A percentile compares a stretch with the other conserved stretches of the same genome.
These are phyloP conservation scores for Penicillium samsonianum DNA, from an alignment of 495 filamentous ascomycete species.

Conservation along the genomic window DNA sequence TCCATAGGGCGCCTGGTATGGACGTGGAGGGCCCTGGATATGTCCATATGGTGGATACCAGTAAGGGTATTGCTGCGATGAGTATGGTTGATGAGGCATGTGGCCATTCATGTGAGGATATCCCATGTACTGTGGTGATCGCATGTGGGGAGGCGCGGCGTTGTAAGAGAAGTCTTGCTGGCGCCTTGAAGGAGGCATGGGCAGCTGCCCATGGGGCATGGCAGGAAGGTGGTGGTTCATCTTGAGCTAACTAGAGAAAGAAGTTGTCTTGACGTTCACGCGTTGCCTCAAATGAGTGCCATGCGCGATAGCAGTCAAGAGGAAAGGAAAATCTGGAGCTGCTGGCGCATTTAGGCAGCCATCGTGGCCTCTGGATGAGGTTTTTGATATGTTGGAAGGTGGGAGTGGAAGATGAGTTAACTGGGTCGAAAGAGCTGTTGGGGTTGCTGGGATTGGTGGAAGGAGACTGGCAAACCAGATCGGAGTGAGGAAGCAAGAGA, in stretches of 20 bases:
- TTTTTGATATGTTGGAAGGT: conserved; percentile 4
- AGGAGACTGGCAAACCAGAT: conserved; percentile 7
- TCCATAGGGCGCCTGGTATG: conserved; percentile 44
- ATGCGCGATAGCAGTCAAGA: conserved; percentile 37
- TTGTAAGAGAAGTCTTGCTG: conserved; percentile 53
- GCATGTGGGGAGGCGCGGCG: conserved; percentile 47
- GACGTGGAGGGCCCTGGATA: conserved; percentile 46
- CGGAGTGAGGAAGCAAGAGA: not conserved
- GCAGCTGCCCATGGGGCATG: conserved; percentile 57
- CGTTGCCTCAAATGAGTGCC: conserved; percentile 49
- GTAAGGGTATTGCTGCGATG: conserved; percentile 46
- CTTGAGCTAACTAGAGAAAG: conserved; percentile 42
- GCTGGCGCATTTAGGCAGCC: conserved; percentile 38
- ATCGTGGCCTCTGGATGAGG: conserved; percentile 30
- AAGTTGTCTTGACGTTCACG: conserved; percentile 45
- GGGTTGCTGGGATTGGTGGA: conserved; percentile 12
- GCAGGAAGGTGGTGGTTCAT: conserved; percentile 59
- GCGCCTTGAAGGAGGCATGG: conserved; percentile 50
- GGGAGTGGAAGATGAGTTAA: conserved; percentile 6
- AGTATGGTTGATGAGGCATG: conserved; percentile 43
- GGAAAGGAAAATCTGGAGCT: conserved; percentile 25
- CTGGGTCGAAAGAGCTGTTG: conserved; percentile 2
- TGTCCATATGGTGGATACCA: conserved; percentile 52
- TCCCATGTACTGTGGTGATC: conserved; percentile 48
- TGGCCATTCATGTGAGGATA: conserved; percentile 51